phyloP scores from a whole-genome alignment of 1,284 basidiomycete species.

The Irpex sp. region DNA sequence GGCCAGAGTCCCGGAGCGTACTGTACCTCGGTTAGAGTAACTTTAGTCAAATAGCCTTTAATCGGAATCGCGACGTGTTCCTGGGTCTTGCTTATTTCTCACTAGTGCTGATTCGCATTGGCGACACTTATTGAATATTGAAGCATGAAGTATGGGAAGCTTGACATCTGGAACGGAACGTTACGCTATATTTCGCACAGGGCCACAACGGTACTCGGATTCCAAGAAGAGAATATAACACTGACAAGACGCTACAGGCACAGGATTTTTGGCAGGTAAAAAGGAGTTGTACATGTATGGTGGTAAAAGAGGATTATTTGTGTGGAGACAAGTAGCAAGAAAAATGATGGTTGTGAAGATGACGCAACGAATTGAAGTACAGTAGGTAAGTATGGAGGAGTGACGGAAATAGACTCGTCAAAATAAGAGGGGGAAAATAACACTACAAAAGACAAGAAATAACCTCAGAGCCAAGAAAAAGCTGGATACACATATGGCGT shows the following conservation, averaged over 20 bases:
- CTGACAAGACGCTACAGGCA: no score
- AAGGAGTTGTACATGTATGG: no score
- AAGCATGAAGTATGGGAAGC: neutral
- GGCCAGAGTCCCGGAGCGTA: neutral
- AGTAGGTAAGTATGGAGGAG: neutral
- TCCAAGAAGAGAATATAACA: neutral
- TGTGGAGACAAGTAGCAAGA: neutral
- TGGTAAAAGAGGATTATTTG: no score
- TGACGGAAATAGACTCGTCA: neutral
- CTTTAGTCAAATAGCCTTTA: neutral
- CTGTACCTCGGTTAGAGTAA: neutral
- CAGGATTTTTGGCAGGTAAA: no score
- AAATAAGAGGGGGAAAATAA: neutral
- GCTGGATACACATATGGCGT: neutral
- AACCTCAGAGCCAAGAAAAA: neutral
- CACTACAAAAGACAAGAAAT: neutral
- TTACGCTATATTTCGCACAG: neutral
- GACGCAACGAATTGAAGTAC: neutral
- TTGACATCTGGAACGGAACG: neutral
- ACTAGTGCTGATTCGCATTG: no score
- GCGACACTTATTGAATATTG: no score
- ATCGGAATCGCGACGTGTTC: neutral
- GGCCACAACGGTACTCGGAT: neutral
- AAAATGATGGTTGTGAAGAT: neutral
- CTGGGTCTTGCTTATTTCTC: neutral